Evolutionary conservation across 2,329 filamentous ascomycete genomes (phyloP), one percentile per base, ranked within the genome.

Genomic region (Nigrospora oryzae): DNA sequence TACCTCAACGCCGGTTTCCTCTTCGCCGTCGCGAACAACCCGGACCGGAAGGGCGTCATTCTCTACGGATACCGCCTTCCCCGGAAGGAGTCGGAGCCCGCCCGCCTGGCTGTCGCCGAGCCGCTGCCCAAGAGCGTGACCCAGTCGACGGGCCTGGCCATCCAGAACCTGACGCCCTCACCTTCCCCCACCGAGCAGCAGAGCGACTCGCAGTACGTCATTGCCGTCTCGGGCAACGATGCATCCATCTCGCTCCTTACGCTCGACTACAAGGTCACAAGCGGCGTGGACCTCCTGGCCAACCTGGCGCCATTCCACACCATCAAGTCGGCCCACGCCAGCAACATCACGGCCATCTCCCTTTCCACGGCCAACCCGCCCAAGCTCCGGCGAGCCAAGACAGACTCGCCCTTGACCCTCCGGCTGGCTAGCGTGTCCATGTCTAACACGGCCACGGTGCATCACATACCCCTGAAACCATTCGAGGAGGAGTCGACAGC

Each of bases 381-480:
- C 1, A 46, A 67, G 42, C 62, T n/a, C 68, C 74, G 49, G 15
- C 35, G 30, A 13, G 68, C 65, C 3, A 59, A 69, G 54, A 61
- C 67, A 44, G 67, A 66, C 42, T 58, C 62, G 34, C 71, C 77
- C 14, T 75, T 82, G 54, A 79, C 79, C 56, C 68, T 94, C 53
- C 87, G 86, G 55, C 77, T 95, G 4, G 89, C 87, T 30, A 90
- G 86, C 39, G 84, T 88, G 36, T 89, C 85, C 40, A 81, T 94
- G 54, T 84, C 81, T 48, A 90, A 89, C 60, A 86, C 82, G 0
- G 79, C 89, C 36, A 80, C 85, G 30, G 82, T 95, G 23, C 87
- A 95, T 63, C 84, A 80, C 35, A 81, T 95, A 50, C 82, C 87
- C 0, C 74, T 95, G 40, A 70, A 67, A 51, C 69, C 66, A 48